Evolutionary conservation across 495 filamentous ascomycete genomes (phyloP).

Genomic region (Talaromyces wortmannii): DNA sequence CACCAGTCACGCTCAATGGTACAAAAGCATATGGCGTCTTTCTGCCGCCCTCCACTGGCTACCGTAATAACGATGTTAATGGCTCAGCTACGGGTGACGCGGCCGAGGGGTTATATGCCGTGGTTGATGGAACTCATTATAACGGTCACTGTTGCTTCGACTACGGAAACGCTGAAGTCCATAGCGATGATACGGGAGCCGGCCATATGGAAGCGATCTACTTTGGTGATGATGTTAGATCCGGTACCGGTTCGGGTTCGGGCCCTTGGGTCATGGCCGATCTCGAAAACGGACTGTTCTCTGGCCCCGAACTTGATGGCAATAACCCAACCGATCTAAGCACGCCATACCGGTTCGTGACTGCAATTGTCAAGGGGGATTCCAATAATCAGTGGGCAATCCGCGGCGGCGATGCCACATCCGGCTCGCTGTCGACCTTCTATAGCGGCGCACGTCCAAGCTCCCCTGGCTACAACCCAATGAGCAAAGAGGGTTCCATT

Average conservation of each 20-base stretch:
- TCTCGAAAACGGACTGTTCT: conserved; percentile 54
- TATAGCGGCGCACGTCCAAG: conserved; percentile 46
- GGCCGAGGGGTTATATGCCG: conserved; percentile 51
- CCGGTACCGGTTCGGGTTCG: conserved; percentile 35
- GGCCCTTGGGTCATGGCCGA: conserved; percentile 59
- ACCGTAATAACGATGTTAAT: conserved; percentile 42
- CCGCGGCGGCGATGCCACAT: conserved; percentile 45
- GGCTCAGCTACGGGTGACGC: conserved; percentile 46
- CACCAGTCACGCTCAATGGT: conserved; percentile 50
- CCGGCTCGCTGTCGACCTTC: conserved; percentile 46
- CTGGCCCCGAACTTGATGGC: conserved; percentile 23
- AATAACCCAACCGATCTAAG: conserved; percentile 22
- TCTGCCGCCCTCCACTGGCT: conserved; percentile 46
- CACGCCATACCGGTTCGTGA: conserved; percentile 48
- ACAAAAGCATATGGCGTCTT: conserved; percentile 55
- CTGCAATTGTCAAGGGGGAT: conserved; percentile 43
- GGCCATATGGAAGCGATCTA: conserved; percentile 60
- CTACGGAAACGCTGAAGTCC: conserved; percentile 55
- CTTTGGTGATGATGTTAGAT: conserved; percentile 32
- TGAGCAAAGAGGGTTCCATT: conserved; percentile 53
- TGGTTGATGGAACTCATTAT: conserved; percentile 54
- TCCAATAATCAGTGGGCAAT: conserved; percentile 43
- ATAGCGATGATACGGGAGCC: conserved; percentile 43
- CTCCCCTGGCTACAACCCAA: conserved; percentile 42
- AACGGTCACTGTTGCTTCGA: conserved; percentile 54